Percentiles rank a stretch among this genome's conserved stretches.
phyloP scores from a whole-genome alignment of 225 moss, liverwort and hornwort genomes.

The Pleurozium schreberi region DNA sequence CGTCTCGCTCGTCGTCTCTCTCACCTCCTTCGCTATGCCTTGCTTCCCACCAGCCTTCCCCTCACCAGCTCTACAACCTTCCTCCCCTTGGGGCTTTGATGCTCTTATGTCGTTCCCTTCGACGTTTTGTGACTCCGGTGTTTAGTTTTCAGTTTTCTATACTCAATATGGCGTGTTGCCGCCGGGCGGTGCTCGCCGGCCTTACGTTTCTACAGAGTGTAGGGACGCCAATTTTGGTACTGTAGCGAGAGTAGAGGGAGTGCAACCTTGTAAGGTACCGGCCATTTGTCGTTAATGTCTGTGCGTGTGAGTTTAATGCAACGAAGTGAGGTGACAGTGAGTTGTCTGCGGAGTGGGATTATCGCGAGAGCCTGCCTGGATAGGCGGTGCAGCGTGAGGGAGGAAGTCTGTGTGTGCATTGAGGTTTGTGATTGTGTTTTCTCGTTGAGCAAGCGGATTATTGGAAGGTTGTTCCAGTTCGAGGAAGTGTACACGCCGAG shows the following conservation, averaged over 20 bases:
- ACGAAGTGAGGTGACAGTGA: background rate
- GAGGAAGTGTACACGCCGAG: background rate
- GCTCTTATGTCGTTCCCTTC: background rate
- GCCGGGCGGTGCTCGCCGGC: background rate
- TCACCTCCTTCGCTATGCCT: background rate
- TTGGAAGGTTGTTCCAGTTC: background rate
- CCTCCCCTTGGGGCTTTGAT: background rate
- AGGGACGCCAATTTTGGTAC: slow-evolving; percentile 2
- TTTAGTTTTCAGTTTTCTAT: no score
- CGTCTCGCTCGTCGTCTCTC: background rate
- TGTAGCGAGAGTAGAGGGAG: background rate
- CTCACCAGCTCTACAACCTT: background rate
- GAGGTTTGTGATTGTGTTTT: background rate
- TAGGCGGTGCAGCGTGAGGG: background rate
- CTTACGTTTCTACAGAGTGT: background rate
- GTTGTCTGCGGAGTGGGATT: background rate
- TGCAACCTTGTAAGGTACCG: background rate
- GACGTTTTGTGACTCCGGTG: background rate
- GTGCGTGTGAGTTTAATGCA: background rate
- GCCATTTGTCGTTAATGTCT: background rate
- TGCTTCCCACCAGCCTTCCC: background rate
- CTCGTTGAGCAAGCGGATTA: background rate
- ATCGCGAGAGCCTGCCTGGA: background rate
- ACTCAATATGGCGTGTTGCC: background rate
- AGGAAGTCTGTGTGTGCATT: background rate